These are phyloP conservation scores for Incumbomyces delicatus DNA, from an alignment of 2,329 filamentous ascomycete genomes.

Conservation along the genomic window DNA sequence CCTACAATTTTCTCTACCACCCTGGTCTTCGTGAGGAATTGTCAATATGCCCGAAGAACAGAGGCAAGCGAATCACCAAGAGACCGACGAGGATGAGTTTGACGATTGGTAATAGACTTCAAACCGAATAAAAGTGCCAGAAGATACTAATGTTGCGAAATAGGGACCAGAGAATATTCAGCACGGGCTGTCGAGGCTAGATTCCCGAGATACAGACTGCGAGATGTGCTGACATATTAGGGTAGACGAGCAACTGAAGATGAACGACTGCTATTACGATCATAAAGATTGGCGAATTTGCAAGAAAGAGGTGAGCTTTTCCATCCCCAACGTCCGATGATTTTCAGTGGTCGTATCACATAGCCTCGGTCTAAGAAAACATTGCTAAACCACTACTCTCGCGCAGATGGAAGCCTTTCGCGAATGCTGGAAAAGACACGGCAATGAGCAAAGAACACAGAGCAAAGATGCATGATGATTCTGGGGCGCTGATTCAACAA, in stretches of 20 bases:
- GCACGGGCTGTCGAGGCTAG: conserved; percentile 74
- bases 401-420: conserved; percentile 78
- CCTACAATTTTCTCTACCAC: conserved; percentile 5
- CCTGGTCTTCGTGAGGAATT: neutral
- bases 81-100: conserved; percentile 61
- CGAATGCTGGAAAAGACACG: conserved; percentile 81
- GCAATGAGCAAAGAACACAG: conserved; percentile 74
- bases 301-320: conserved; percentile 64
- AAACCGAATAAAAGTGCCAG: conserved; percentile 22
- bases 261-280: conserved; percentile 93
- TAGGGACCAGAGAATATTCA: conserved; percentile 97
- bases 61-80: conserved; percentile 39
- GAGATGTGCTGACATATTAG: conserved; percentile 2
- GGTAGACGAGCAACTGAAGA: conserved; percentile 71
- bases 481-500: neutral
- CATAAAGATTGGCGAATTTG: conserved; percentile 94
- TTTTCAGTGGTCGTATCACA: neutral
- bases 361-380: too few species aligned
- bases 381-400: neutral
- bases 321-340: conserved; percentile 10
- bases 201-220: neutral
- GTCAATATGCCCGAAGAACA: conserved; percentile 50
- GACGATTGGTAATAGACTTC: conserved; percentile 69
- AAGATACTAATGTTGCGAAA: neutral
- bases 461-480: conserved; percentile 51